Conservation (phyloP, 805 yeast genomes). For the Hanseniaspora nectarophila region DNA sequence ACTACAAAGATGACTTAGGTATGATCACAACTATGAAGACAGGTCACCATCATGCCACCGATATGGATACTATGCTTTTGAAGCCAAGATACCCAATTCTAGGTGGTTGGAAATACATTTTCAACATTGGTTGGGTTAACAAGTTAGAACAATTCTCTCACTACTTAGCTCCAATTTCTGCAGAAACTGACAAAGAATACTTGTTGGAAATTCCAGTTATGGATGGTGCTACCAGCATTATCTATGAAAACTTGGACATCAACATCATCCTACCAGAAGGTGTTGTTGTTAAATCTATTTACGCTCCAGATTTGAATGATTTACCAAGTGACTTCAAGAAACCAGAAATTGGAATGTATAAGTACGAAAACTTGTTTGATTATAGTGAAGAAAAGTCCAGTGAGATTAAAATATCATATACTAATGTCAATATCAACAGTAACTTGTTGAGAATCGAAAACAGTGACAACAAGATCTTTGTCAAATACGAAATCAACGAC, state of each 20-base stretch:
- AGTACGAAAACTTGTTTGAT: constrained; percentile 13
- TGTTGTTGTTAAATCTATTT: constrained; percentile 45
- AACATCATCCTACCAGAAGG: constrained; percentile 79
- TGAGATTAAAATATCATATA: constrained; percentile 9
- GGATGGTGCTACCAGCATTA: constrained; percentile 57
- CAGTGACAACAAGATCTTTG: constrained; percentile 10
- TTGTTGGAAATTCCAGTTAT: constrained; percentile 58
- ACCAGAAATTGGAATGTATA: constrained; percentile 2
- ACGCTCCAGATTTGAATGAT: constrained; percentile 37
- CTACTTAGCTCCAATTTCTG: constrained; percentile 23
- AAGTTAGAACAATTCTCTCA: constrained; percentile 43
- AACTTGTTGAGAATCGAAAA: constrained; percentile 5
- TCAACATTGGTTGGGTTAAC: constrained; percentile 88
- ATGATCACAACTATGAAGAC: constrained; percentile 69
- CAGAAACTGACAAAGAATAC: constrained; percentile 35
- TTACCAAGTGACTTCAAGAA: constrained; percentile 7
- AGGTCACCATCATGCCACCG: constrained; percentile 12
- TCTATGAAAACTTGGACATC: constrained; percentile 50
- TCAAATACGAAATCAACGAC: constrained; percentile 7
- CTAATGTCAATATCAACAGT: constrained; percentile 7
- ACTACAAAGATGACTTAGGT: constrained; percentile 82
- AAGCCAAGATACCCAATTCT: constrained; percentile 87
- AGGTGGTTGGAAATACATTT: constrained; percentile 94
- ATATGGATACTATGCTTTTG: constrained; percentile 36
- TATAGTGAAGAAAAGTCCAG: constrained; percentile 12